Evolutionary conservation across 768 basidiomycete genomes (phyloP), one percentile per base, ranked within the genome.

Genomic region (Suillus clintonianus): DNA sequence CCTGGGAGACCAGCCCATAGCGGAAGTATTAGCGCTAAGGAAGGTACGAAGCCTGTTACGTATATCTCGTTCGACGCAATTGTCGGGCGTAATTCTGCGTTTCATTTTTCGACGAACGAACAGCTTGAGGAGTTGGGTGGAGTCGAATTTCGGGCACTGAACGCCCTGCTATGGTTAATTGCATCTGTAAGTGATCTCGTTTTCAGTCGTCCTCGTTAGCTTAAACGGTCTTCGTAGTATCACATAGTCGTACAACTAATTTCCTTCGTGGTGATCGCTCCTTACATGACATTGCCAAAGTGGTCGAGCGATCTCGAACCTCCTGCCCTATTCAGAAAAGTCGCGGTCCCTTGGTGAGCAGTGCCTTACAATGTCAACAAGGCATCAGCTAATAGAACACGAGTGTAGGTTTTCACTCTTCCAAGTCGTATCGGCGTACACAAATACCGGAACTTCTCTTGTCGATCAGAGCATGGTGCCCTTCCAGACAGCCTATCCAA

Each of bases 121-220:
- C 91, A 98, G 70, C 79, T 92, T 68, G 95, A 97, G 67, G 94
- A 97, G 74, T 78, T 99, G 5, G 95, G 95, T 5, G 96, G 97
- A 22, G 90, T 97, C 8, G 97, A 99, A 74, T 99, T 92, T 71
- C 84, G 95, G 11, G 92, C 91, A 14, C 77, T 97, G 66, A 89
- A 88, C 50, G 86, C 89, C 3, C 74, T 97, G 57, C 78, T 95
- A 11, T 96, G 92, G 90, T 84, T 96, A 61, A 86, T 97, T 42
- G 83, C 83, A 13, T 72, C 78, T 39, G 94, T 96, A 72, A 70
- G 91, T 82, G 39, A 48, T 55, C n/a, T 59, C 8, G 34, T 14
- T 24, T 39, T 47, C 30, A 17, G 27, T 59, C 10, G 24, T 19
- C 50, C 15, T 14, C 10, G 1, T 14, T 34, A 8, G 4, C 7